phyloP scores from a whole-genome alignment of 139 green algal genomes.

The Closterium sp. region DNA sequence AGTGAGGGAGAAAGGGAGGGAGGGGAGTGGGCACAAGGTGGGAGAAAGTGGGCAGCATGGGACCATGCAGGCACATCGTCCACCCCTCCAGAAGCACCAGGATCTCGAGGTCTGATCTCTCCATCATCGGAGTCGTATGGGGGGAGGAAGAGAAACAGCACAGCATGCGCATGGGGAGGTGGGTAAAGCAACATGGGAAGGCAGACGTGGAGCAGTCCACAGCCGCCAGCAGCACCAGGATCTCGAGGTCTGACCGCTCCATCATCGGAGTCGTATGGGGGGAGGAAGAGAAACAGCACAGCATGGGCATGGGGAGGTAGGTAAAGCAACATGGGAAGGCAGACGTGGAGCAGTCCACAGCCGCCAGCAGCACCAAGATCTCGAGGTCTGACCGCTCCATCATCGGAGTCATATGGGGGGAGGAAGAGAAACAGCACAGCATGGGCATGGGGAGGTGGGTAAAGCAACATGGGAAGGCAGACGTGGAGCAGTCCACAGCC shows the following conservation, averaged over 20 bases:
- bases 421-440: no score
- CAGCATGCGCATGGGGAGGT: background rate
- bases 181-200: no score
- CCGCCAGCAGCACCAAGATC: no score
- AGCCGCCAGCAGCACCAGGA: no score
- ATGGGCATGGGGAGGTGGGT: no score
- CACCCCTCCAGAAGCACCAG: no score
- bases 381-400: conserved; percentile 46
- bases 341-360: background rate
- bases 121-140: conserved; percentile 40
- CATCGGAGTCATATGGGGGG: conserved; percentile 30
- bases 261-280: conserved; percentile 39
- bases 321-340: no score
- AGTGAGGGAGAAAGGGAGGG: no score
- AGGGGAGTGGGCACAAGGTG: background rate
- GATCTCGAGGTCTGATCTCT: conserved; percentile 42
- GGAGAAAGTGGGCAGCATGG: conserved; percentile 5
- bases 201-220: background rate
- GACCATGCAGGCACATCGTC: no score
- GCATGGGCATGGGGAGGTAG: background rate
- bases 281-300: no score
- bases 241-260: conserved; percentile 42
- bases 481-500: background rate
- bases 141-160: no score
- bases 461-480: no score